Conservation (phyloP, 257 asterid genomes). For the Solanum habrochaites region DNA sequence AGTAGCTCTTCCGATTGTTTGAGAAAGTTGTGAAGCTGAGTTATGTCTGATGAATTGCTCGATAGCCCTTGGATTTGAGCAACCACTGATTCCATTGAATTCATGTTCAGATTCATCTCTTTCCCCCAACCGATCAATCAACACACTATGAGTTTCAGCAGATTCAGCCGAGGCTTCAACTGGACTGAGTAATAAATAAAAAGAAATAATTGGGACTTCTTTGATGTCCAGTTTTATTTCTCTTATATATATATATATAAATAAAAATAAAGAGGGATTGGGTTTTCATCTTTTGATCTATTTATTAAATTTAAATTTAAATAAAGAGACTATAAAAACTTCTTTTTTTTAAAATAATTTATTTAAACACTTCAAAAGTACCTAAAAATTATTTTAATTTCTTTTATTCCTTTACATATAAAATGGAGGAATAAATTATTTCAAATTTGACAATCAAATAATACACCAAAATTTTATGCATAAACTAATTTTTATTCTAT, state of each 20-base stretch:
- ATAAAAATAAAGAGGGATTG: too few species aligned
- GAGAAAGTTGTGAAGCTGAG: slow-evolving; percentile 53
- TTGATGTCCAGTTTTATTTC: background rate
- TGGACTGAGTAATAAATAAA: too few species aligned
- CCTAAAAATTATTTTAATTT: background rate
- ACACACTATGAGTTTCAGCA: background rate
- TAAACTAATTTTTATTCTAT: too few species aligned
- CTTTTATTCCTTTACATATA: background rate
- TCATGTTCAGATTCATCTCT: slow-evolving; percentile 55
- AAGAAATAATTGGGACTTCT: background rate
- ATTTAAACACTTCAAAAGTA: too few species aligned
- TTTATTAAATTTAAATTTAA: too few species aligned
- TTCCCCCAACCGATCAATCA: background rate
- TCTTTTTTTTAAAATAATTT: too few species aligned
- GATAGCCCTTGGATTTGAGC: slow-evolving; percentile 82
- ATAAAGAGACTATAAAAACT: too few species aligned
- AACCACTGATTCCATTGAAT: slow-evolving; percentile 55
- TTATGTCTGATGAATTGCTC: slow-evolving; percentile 31
- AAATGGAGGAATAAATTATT: too few species aligned
- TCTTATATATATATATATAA: too few species aligned
- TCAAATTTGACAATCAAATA: background rate
- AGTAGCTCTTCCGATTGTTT: slow-evolving; percentile 67
- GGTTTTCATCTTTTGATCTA: too few species aligned
- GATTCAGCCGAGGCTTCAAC: background rate
- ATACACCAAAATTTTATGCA: accelerated